Evolutionary conservation across 129 eudicot species (phyloP).

Genomic region (Erigeron canadensis): DNA sequence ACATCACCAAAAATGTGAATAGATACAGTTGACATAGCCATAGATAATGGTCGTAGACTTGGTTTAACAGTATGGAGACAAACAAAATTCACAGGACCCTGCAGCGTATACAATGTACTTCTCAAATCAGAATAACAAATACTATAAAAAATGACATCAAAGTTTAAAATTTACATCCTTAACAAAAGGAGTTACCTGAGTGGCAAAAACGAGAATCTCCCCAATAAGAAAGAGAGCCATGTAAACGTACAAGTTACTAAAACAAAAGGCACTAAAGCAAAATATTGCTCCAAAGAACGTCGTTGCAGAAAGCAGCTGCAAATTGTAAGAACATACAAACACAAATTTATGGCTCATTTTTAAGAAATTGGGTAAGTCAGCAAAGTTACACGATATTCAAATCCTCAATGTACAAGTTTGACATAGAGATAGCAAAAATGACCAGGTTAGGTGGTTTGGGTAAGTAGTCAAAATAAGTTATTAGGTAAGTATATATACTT

Average conservation of each 20-base stretch:
- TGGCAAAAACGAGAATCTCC: slow-evolving; percentile 85
- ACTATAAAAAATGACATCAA: neutral
- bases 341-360: neutral
- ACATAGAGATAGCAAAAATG: neutral
- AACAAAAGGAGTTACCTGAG: slow-evolving; percentile 63
- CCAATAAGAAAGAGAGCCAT: slow-evolving; percentile 70
- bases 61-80: slow-evolving; percentile 91
- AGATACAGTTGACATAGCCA: slow-evolving; percentile 93
- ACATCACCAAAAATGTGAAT: slow-evolving; percentile 96
- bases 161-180: neutral
- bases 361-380: neutral
- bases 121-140: neutral
- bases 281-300: slow-evolving; percentile 76
- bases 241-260: slow-evolving; percentile 54
- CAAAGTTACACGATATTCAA: neutral
- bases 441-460: neutral
- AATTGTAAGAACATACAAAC: no score
- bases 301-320: slow-evolving; percentile 81
- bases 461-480: neutral
- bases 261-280: slow-evolving; percentile 89
- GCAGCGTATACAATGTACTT: slow-evolving; percentile 24
- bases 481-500: no score
- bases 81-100: slow-evolving; percentile 95
- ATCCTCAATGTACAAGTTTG: neutral
- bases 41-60: slow-evolving; percentile 83